These are phyloP conservation scores for Pelargonium australe DNA, from an alignment of 441 rosid species.

Conservation along the genomic window DNA sequence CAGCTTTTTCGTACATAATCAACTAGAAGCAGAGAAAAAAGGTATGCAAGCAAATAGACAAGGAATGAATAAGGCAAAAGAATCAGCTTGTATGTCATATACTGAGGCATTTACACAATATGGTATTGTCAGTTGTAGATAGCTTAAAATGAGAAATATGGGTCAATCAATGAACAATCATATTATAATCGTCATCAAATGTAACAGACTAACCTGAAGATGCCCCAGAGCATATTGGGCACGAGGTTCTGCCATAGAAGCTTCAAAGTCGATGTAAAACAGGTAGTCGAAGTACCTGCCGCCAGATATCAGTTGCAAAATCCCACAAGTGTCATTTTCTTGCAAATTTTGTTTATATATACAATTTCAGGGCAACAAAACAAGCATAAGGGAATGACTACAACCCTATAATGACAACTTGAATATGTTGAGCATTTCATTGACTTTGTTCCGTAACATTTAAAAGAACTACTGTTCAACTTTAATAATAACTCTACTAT, in stretches of 20 bases:
- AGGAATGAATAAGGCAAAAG: too few species aligned
- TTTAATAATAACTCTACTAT: background rate
- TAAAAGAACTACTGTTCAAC: background rate
- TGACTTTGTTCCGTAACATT: background rate
- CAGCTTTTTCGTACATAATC: too few species aligned
- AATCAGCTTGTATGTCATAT: too few species aligned
- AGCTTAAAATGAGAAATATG: too few species aligned
- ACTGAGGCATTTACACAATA: too few species aligned
- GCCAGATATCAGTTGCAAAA: slow-evolving; percentile 19
- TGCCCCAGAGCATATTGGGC: slow-evolving; percentile 74
- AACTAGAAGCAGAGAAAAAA: too few species aligned
- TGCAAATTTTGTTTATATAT: background rate
- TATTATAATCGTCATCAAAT: background rate
- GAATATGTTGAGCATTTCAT: background rate
- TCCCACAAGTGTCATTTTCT: background rate
- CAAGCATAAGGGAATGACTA: background rate
- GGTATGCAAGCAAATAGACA: too few species aligned
- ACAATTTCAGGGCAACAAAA: background rate
- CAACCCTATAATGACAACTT: too few species aligned
- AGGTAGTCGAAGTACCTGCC: slow-evolving; percentile 85
- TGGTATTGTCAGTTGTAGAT: too few species aligned
- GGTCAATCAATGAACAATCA: too few species aligned
- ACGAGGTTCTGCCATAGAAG: slow-evolving; percentile 88
- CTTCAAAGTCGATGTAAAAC: slow-evolving; percentile 82
- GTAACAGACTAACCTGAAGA: slow-evolving; percentile 50